These are phyloP conservation scores for Peronospora tabacina DNA, from an alignment of 352 stramenopile species.

Conservation along the genomic window DNA sequence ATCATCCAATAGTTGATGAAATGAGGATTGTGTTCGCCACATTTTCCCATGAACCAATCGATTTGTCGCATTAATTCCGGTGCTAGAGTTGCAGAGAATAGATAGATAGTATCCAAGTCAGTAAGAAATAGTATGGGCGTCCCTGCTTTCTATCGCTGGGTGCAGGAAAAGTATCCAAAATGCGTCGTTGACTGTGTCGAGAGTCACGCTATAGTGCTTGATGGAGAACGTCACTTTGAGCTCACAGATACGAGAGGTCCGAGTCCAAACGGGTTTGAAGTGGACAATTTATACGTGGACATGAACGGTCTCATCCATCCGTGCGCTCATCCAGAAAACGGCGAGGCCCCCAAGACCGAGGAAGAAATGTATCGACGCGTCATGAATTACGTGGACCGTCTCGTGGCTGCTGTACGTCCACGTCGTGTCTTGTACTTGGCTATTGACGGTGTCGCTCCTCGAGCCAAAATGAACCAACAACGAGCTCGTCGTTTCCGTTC, in stretches of 20 bases:
- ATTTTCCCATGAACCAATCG: conserved; percentile 21
- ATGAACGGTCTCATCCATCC: conserved; percentile 99
- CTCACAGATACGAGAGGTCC: conserved; percentile 69
- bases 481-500: conserved; percentile 93
- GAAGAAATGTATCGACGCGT: conserved; percentile 98
- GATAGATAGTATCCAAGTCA: too few species aligned
- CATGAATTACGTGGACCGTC: conserved; percentile 93
- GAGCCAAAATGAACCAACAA: conserved; percentile 99
- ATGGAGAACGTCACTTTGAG: conserved; percentile 75
- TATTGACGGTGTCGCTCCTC: conserved; percentile 97
- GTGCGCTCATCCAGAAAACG: conserved; percentile 95
- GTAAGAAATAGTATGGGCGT: conserved; percentile 87
- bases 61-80: conserved; percentile 16
- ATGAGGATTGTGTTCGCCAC: not conserved
- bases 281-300: conserved; percentile 99
- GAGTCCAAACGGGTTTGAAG: conserved; percentile 92
- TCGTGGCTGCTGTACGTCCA: conserved; percentile 92
- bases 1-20: not conserved
- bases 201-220: conserved; percentile 60
- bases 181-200: conserved; percentile 90
- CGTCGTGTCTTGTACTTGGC: conserved; percentile 95
- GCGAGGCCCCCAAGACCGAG: conserved; percentile 88
- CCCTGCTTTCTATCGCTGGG: conserved; percentile 98
- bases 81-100: not conserved
- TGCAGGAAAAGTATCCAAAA: conserved; percentile 98